These are phyloP conservation scores for Pelargonium cotyledonis DNA, from an alignment of 441 rosid species.

Conservation along the genomic window DNA sequence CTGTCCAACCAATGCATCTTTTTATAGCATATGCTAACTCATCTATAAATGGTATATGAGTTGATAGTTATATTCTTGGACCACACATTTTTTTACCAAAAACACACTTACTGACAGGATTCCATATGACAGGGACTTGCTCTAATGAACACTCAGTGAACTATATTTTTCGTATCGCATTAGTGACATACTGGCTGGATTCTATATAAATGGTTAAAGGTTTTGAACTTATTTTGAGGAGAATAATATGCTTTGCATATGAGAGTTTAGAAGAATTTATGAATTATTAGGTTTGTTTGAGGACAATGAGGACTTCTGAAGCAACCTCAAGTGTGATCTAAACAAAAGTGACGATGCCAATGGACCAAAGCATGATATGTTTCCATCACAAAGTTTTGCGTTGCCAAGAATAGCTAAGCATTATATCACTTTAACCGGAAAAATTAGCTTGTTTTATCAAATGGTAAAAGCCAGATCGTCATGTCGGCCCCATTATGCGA, in stretches of 20 bases:
- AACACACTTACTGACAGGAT: slow-evolving; percentile 4
- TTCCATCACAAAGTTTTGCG: background rate
- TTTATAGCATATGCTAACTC: background rate
- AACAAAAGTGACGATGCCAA: too few species aligned
- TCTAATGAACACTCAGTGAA: slow-evolving; percentile 14
- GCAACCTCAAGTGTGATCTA: too few species aligned
- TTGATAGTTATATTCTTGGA: slow-evolving; percentile 31
- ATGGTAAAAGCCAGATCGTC: background rate
- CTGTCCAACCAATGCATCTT: background rate
- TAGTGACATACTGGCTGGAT: slow-evolving; percentile 14
- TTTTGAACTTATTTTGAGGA: slow-evolving; percentile 3
- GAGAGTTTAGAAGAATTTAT: background rate
- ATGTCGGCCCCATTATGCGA: background rate
- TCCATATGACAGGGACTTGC: slow-evolving; percentile 8
- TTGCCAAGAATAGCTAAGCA: slow-evolving; percentile 3
- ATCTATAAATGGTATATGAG: background rate
- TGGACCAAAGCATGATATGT: too few species aligned
- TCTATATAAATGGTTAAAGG: background rate
- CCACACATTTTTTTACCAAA: slow-evolving; percentile 35
- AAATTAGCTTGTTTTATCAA: background rate
- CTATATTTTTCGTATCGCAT: slow-evolving; percentile 10
- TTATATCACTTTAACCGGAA: background rate
- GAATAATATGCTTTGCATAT: background rate
- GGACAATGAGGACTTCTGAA: too few species aligned
- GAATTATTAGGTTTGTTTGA: background rate